These are phyloP conservation scores for Backusella mclennaniae DNA, from an alignment of 192 early-diverging fungal genomes.

Conservation along the genomic window DNA sequence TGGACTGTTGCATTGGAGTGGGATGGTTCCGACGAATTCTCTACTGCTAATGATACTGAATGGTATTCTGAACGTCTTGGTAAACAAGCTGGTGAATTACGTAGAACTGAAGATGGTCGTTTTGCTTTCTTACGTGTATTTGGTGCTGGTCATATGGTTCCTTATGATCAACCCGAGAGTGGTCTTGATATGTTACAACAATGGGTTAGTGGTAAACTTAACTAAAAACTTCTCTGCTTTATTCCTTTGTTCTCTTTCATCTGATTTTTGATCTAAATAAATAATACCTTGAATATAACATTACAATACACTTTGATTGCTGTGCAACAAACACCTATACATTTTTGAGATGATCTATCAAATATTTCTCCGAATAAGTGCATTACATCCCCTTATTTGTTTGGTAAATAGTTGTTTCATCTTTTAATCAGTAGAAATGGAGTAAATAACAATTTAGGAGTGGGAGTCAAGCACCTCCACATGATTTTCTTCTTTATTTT, in stretches of 20 bases:
- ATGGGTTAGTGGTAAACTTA: constrained; percentile 56
- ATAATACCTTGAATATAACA: not conserved
- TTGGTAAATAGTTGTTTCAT: not conserved
- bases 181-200: constrained; percentile 85
- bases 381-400: not conserved
- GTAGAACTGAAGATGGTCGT: constrained; percentile 52
- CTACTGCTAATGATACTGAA: constrained; percentile 58
- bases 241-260: constrained; percentile 8
- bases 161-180: constrained; percentile 89
- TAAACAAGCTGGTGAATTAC: constrained; percentile 62
- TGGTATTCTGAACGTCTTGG: constrained; percentile 65
- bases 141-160: constrained; percentile 89
- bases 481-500: not conserved
- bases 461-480: not conserved
- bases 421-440: not conserved
- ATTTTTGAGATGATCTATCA: not conserved
- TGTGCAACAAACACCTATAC: not conserved
- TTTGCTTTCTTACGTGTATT: constrained; percentile 87
- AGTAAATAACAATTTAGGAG: not conserved
- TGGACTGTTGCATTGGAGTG: constrained; percentile 89
- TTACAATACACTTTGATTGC: not conserved
- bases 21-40: constrained; percentile 72
- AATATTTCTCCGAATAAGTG: not conserved
- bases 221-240: not conserved
- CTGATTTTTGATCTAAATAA: not conserved